Base-by-base conservation (phyloP, 2,329 filamentous ascomycete species). In the Trichophyton rubrum region DNA sequence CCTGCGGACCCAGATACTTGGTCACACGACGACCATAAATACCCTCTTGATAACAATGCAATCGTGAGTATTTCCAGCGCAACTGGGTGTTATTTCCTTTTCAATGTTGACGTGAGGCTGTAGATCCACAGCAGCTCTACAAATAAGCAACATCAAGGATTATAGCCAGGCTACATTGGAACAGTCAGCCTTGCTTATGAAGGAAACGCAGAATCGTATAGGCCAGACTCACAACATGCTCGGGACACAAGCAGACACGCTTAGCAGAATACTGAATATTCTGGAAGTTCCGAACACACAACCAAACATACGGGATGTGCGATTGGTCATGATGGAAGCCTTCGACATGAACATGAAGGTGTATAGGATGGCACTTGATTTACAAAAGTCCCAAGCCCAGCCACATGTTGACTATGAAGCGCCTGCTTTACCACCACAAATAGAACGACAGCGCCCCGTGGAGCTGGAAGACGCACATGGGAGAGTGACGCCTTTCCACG, bases 1-100 rank as follows among this genome's bases (percentile, higher is more conserved):
- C 35, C 53, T 61, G 33, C 40, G 61, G 9, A 40, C 59, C 9
- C 41, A 63, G 40, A 53, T 62, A 43, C 38, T 59, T 22, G 30
- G 58, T 3, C 61, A 62, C 33, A 41, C 59, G 7, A 59, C 59
- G 6, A 58, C 38, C 6, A 62, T 62, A 35, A 62, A 62, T 38
- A 62, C 59, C 38, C 55, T 62, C 15, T 33, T 62, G 3, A 58
- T 60, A 17, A 45, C 61, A 13, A 51, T 62, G 43, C 61, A 62
- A 43, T 49, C 59, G 41, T 60, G 40, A 55, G 58, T 53, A 20
- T 24, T n/a, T 33, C 24, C 8, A 15, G 17, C 2, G 11, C 3
- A 20, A 22, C 33, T 33, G 3, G 30, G 22, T 15, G n/a, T 20
- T 51, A 30, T 13, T 53, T 53, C 22, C 27, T 53, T 33, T 15